phyloP scores from a whole-genome alignment of 805 yeast species.

The Schwanniomyces vanrijiae region DNA sequence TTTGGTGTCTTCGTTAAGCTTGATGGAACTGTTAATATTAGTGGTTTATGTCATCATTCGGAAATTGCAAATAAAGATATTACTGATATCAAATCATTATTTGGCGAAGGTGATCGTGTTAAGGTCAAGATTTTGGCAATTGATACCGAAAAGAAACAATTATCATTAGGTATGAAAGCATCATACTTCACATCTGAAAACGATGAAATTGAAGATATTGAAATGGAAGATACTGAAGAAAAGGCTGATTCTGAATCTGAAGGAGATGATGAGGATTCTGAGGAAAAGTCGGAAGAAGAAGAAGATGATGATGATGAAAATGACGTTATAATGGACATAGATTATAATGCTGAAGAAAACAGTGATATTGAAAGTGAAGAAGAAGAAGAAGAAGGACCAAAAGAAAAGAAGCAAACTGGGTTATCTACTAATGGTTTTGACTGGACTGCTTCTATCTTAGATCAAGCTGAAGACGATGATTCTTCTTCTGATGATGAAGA shows the following conservation, averaged over 20 bases:
- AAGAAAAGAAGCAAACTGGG: slow-evolving; percentile 41
- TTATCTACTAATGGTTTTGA: slow-evolving; percentile 87
- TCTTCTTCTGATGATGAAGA: slow-evolving; percentile 57
- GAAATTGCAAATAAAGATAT: slow-evolving; percentile 74
- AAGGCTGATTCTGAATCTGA: slow-evolving; percentile 22
- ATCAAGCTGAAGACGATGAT: slow-evolving; percentile 65
- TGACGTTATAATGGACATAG: slow-evolving; percentile 37
- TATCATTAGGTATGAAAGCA: slow-evolving; percentile 93
- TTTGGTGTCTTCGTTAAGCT: slow-evolving; percentile 89
- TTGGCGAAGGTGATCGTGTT: slow-evolving; percentile 88
- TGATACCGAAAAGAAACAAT: slow-evolving; percentile 64
- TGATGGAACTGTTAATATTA: slow-evolving; percentile 68
- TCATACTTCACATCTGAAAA: slow-evolving; percentile 62
- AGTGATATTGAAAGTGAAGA: slow-evolving; percentile 26
- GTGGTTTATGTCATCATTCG: slow-evolving; percentile 85
- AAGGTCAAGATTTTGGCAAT: slow-evolving; percentile 75
- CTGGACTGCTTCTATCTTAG: slow-evolving; percentile 91
- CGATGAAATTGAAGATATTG: slow-evolving; percentile 18
- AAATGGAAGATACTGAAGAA: slow-evolving; percentile 19
- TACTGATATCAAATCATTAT: slow-evolving; percentile 60
- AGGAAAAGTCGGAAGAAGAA: slow-evolving; percentile 14
- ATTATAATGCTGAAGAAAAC: slow-evolving; percentile 24
- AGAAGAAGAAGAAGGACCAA: slow-evolving; percentile 22
- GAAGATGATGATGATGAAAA: slow-evolving; percentile 30
- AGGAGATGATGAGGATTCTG: slow-evolving; percentile 19